Conservation (phyloP, 192 early-diverging fungal genomes). For the Lunasporangiospora selenospora region DNA sequence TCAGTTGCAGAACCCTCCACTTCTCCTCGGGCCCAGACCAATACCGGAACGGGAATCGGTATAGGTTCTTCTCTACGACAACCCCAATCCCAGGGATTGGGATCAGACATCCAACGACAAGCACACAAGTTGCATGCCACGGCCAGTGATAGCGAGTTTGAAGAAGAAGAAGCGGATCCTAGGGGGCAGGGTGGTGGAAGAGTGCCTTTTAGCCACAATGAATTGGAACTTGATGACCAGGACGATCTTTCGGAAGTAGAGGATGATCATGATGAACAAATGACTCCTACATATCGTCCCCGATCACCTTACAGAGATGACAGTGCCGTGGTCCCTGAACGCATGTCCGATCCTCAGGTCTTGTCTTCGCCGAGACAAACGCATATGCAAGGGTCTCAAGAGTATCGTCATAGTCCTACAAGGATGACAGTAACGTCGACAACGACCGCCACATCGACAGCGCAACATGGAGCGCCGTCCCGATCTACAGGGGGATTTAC, state of each 20-base stretch:
- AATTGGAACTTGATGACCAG: no score
- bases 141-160: slow-evolving; percentile 28
- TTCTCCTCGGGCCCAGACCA: slow-evolving; percentile 2
- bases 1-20: neutral
- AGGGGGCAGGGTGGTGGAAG: neutral
- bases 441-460: no score
- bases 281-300: slow-evolving; percentile 1
- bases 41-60: no score
- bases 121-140: neutral
- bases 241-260: no score
- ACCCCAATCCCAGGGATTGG: slow-evolving; percentile 33
- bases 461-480: no score
- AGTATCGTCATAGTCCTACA: no score
- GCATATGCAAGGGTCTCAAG: no score
- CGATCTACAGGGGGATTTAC: no score
- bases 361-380: no score
- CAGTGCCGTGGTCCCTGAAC: slow-evolving; percentile 29
- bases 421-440: no score
- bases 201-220: slow-evolving; percentile 22
- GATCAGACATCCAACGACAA: neutral
- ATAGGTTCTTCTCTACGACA: slow-evolving; percentile 15
- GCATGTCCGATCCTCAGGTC: no score
- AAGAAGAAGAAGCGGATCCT: no score
- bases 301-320: slow-evolving; percentile 15
- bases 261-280: slow-evolving; percentile 25